Evolutionary conservation across 495 filamentous ascomycete genomes (phyloP).

Genomic region (Emericellopsis terricola): DNA sequence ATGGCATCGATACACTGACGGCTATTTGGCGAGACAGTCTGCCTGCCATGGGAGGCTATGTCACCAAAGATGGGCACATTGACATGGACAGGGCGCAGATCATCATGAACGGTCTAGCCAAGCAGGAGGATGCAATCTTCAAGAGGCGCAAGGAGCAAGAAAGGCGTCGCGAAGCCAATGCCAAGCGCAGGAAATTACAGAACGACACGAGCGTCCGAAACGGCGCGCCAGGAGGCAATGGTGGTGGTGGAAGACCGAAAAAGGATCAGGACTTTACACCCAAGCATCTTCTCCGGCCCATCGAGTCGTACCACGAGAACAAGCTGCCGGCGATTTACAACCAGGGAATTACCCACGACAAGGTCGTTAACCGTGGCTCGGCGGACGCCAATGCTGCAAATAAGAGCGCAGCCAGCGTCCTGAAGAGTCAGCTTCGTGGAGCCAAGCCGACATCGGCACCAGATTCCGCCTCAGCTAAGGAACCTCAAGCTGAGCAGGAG

Average conservation of each 20-base stretch:
- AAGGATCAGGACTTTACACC: conserved; percentile 5
- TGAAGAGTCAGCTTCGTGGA: conserved; percentile 62
- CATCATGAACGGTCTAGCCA: conserved; percentile 76
- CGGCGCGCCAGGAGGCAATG: conserved; percentile 6
- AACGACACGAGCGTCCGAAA: conserved; percentile 31
- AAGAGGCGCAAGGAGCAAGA: conserved; percentile 63
- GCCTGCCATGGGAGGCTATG: conserved; percentile 77
- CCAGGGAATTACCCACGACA: conserved; percentile 78
- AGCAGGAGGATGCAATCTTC: conserved; percentile 94
- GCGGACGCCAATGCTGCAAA: conserved; percentile 72
- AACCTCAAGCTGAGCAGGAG: no score
- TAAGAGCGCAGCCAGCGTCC: conserved; percentile 78
- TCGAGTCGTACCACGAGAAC: conserved; percentile 41
- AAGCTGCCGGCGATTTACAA: conserved; percentile 35
- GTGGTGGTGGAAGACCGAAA: conserved; percentile 1
- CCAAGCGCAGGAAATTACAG: conserved; percentile 58
- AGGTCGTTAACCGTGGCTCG: conserved; percentile 66
- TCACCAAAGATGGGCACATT: conserved; percentile 87
- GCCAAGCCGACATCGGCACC: conserved; percentile 18
- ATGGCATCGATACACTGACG: conserved; percentile 90
- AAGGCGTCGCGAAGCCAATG: conserved; percentile 58
- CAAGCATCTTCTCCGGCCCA: conserved; percentile 12
- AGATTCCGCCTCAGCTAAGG: no score
- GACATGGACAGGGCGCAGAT: conserved; percentile 73
- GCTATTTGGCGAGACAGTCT: conserved; percentile 92